These are phyloP conservation scores for Pseudogymnoascus sp. DNA, from an alignment of 2,329 filamentous ascomycete genomes.

Conservation along the genomic window DNA sequence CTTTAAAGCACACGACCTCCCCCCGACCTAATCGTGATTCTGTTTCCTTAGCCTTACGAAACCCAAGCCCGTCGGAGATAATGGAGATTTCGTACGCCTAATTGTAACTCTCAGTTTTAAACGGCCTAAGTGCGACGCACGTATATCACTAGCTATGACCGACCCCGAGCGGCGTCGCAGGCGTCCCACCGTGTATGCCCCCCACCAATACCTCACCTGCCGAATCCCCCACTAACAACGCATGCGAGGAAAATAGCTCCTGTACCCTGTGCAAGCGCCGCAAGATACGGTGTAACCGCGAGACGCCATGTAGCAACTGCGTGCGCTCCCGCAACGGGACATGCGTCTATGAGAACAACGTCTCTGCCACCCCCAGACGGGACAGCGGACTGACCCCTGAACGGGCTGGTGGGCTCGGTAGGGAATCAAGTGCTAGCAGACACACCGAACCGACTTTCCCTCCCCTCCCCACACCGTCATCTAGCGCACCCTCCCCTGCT, in stretches of 20 bases:
- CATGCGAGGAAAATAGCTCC: constrained; percentile 34
- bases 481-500: constrained; percentile 12
- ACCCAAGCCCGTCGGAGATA: background rate
- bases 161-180: constrained; percentile 31
- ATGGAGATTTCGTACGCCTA: constrained; percentile 15
- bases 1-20: background rate
- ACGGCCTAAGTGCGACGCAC: background rate
- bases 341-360: constrained; percentile 41
- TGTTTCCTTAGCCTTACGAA: background rate
- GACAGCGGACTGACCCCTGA: constrained; percentile 8
- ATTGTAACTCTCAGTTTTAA: background rate
- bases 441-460: background rate
- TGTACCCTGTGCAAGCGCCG: constrained; percentile 50
- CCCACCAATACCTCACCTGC: background rate
- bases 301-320: constrained; percentile 51
- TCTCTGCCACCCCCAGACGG: constrained; percentile 15
- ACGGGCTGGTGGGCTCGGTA: background rate
- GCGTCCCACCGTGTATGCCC: constrained; percentile 36
- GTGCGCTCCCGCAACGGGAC: constrained; percentile 43
- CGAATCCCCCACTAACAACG: constrained; percentile 11
- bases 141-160: constrained; percentile 17
- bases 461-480: background rate
- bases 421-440: constrained; percentile 7
- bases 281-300: constrained; percentile 54
- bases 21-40: background rate